A percentile compares a stretch with the other conserved stretches of the same genome.
These are phyloP conservation scores for Sclerotinia minor DNA, from an alignment of 2,329 filamentous ascomycete genomes.

Conservation along the genomic window DNA sequence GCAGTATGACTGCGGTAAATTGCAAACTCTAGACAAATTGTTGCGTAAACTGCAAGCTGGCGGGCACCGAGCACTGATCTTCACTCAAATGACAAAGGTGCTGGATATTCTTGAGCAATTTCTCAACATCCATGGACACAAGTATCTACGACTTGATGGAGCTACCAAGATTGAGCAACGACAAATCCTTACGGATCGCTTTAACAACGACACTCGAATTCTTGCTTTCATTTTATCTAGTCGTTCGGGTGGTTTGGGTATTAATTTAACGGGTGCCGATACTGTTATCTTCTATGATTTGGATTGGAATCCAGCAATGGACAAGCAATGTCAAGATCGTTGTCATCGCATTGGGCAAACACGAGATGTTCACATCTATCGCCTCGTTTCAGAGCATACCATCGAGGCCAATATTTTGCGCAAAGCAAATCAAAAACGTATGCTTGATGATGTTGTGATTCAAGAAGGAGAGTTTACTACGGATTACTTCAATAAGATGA, in stretches of 20 bases:
- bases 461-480: constrained; percentile 98
- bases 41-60: constrained; percentile 84
- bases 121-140: constrained; percentile 95
- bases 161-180: constrained; percentile 94
- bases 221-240: constrained; percentile 94
- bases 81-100: constrained; percentile 99
- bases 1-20: constrained; percentile 96
- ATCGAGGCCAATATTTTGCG: constrained; percentile 98
- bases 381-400: constrained; percentile 87
- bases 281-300: constrained; percentile 99
- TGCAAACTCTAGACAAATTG: constrained; percentile 84
- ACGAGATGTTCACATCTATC: constrained; percentile 96
- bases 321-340: constrained; percentile 97
- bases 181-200: constrained; percentile 91
- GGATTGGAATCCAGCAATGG: constrained; percentile 99
- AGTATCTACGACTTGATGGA: constrained; percentile 95
- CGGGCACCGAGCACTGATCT: constrained; percentile 92
- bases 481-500: constrained; percentile 83
- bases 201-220: constrained; percentile 92
- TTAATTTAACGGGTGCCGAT: constrained; percentile 95
- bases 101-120: constrained; percentile 97
- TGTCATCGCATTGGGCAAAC: constrained; percentile 98
- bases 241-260: constrained; percentile 88
- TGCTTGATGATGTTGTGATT: constrained; percentile 97
- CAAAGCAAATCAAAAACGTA: constrained; percentile 95